phyloP scores from a whole-genome alignment of 257 asterid species.

The Handroanthus guayacan region DNA sequence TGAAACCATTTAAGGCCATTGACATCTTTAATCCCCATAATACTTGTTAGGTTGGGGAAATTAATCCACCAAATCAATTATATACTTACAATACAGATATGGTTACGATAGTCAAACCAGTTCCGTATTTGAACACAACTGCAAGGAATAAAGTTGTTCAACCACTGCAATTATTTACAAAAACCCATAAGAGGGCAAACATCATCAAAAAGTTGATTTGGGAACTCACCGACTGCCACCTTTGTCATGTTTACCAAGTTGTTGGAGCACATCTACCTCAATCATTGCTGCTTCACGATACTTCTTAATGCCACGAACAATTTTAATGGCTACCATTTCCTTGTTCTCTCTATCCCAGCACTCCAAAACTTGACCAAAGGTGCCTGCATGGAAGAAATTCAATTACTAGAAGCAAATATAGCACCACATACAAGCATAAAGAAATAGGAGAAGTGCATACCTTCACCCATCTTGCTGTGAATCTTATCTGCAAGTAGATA shows the following conservation, averaged over 20 bases:
- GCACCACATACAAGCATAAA: not conserved
- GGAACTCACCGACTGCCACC: constrained; percentile 84
- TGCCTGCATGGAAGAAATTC: constrained; percentile 50
- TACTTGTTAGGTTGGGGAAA: constrained; percentile 69
- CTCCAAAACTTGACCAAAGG: constrained; percentile 94
- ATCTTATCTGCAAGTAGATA: constrained; percentile 70
- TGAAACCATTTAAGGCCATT: constrained; percentile 76
- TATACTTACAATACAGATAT: constrained; percentile 98
- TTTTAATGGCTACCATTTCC: constrained; percentile 93
- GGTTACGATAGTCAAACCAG: constrained; percentile 99
- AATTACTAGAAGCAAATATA: not conserved
- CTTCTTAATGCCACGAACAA: constrained; percentile 81
- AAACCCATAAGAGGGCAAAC: constrained; percentile 30
- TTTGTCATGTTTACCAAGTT: constrained; percentile 84
- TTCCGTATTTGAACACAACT: constrained; percentile 99
- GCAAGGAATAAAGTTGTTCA: constrained; percentile 94
- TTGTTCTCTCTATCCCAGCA: constrained; percentile 88
- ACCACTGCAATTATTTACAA: constrained; percentile 58
- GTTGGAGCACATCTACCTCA: constrained; percentile 87
- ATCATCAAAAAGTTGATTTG: not conserved
- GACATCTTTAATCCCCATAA: constrained; percentile 70
- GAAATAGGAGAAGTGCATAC: constrained; percentile 23
- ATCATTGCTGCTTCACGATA: constrained; percentile 94
- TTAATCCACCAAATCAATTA: constrained; percentile 77
- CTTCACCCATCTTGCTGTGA: constrained; percentile 96